Evolutionary conservation across 371 early-diverging fungal genomes (phyloP).

Genomic region (Mucor saturninus): DNA sequence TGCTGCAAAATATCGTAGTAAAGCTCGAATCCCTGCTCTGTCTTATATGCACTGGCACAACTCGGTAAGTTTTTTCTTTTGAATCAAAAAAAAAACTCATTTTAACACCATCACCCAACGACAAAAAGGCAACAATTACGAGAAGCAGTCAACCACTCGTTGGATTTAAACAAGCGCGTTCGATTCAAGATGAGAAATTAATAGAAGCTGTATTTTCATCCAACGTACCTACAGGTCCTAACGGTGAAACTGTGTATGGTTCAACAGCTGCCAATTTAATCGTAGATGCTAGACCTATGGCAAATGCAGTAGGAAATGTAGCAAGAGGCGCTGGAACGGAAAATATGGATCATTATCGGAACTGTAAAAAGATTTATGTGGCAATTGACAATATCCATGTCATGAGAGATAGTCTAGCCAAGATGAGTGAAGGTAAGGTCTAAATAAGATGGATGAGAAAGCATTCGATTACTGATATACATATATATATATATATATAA

Average conservation of each 20-base stretch:
- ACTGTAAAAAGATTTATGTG: conserved; percentile 83
- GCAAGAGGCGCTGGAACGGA: conserved; percentile 96
- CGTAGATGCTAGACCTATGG: conserved; percentile 93
- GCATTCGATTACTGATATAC: background rate
- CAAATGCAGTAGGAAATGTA: conserved; percentile 92
- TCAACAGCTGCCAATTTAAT: conserved; percentile 77
- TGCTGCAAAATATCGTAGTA: conserved; percentile 91
- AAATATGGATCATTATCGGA: conserved; percentile 89
- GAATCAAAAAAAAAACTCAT: background rate
- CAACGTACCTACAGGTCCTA: conserved; percentile 49
- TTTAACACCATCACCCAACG: background rate
- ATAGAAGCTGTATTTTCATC: conserved; percentile 87
- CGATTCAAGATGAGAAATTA: conserved; percentile 96
- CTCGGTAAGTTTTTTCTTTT: conserved; percentile 39
- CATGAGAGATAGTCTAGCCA: conserved; percentile 87
- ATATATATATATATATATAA: conserved; percentile 17
- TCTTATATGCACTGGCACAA: conserved; percentile 88
- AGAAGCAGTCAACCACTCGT: conserved; percentile 95
- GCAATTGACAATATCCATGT: conserved; percentile 98
- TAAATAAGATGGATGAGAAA: background rate
- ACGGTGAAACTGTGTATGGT: conserved; percentile 52
- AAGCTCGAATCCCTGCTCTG: conserved; percentile 87
- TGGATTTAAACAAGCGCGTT: conserved; percentile 91
- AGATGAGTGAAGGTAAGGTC: conserved; percentile 76
- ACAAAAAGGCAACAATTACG: conserved; percentile 84